Evolutionary conservation across 768 basidiomycete species (phyloP).

Genomic region (Amylocystis lapponica): DNA sequence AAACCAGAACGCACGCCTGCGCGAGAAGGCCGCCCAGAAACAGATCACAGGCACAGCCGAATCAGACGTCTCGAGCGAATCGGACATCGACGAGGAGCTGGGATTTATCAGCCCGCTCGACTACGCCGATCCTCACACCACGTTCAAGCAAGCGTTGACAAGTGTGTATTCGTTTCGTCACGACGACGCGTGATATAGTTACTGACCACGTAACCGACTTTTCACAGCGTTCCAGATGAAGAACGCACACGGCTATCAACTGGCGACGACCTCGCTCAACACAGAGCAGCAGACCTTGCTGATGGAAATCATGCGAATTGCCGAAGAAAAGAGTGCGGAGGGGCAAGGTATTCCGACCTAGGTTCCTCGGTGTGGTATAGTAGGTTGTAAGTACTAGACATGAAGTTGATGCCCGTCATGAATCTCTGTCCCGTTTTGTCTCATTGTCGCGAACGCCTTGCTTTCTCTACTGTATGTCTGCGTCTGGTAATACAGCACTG

Average conservation of each 20-base stretch:
- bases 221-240: conserved; percentile 67
- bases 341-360: neutral
- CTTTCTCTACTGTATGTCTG: neutral
- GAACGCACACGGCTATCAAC: conserved; percentile 62
- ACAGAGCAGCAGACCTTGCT: conserved; percentile 75
- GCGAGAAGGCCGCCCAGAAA: conserved; percentile 51
- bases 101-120: conserved; percentile 85
- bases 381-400: too few relatives aligned
- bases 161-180: conserved; percentile 37
- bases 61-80: conserved; percentile 33
- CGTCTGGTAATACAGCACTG: neutral
- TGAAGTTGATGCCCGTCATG: neutral
- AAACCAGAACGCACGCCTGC: conserved; percentile 67
- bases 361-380: too few relatives aligned
- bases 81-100: conserved; percentile 73
- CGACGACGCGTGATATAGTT: too few relatives aligned
- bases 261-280: conserved; percentile 62
- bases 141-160: conserved; percentile 75
- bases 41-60: conserved; percentile 25
- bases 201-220: neutral
- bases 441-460: neutral
- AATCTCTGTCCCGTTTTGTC: neutral
- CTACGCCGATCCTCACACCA: conserved; percentile 65
- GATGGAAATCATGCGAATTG: conserved; percentile 80
- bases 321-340: conserved; percentile 37